Evolutionary conservation across 2,329 filamentous ascomycete species (phyloP), one percentile per base, ranked within the genome.

Genomic region (Colletotrichum siamense): DNA sequence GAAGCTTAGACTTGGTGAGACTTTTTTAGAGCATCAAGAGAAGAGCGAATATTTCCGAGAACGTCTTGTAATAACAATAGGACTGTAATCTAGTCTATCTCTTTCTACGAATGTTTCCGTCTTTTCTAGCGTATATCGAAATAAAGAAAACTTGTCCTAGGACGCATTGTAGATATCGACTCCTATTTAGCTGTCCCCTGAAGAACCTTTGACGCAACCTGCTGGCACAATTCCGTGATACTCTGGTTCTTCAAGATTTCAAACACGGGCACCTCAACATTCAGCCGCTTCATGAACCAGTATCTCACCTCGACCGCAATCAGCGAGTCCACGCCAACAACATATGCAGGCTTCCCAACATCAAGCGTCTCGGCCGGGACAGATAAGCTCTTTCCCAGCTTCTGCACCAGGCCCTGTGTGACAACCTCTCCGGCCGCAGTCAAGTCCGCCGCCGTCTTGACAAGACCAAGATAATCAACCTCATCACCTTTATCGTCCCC

Each of bases 281-380:
- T 28, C 15, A 73, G 22, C 18, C 69, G 57, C 30, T 63, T 69
- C 55, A 63, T 63, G 32, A 73, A 64, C 66, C 71, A 64, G 7
- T 73, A 73, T n/a, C 71, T 28, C 28, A 44, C 64, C 52, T 73
- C 64, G 4, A 73, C 71, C 10, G 71, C 64, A 36, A 69, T 73
- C 30, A 73, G 13, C 5, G 71, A 73, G 8, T 73, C 71, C 12
- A 73, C 64, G 3, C 71, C 71, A n/a, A 69, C 44, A 13, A 73
- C 71, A n/a, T 55, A 69, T 2, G 71, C 70, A 9, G 70, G 64
- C 36, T 69, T 69, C 16, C 64, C 36, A 6, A 69, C 71, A 16
- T 73, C 71, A 9, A 73, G 64, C 3, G 30, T 73, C 22, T 69
- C 71, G 7, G 28, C 36, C 24, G 71, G 36, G 1, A 73, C 71